These are phyloP conservation scores for Rhinocladiella mackenziei DNA, from an alignment of 2,329 filamentous ascomycete genomes.

Conservation along the genomic window DNA sequence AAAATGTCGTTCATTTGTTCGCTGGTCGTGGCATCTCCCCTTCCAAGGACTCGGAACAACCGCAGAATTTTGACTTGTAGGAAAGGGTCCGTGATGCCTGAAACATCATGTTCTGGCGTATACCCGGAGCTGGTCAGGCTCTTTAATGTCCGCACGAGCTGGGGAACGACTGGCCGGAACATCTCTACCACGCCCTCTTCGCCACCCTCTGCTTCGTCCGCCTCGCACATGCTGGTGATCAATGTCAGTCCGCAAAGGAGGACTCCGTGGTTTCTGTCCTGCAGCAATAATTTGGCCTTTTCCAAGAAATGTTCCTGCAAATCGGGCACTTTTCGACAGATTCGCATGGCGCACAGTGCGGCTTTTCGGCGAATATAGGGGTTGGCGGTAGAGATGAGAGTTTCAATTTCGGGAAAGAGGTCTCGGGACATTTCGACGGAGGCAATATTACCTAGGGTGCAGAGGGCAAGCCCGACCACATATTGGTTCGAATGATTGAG, in stretches of 20 bases:
- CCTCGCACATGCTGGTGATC: constrained; percentile 87
- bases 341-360: constrained; percentile 96
- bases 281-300: constrained; percentile 80
- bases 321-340: constrained; percentile 96
- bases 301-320: constrained; percentile 96
- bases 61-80: constrained; percentile 93
- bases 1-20: constrained; percentile 99
- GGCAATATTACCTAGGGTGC: constrained; percentile 94
- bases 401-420: constrained; percentile 93
- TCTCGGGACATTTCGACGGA: constrained; percentile 98
- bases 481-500: constrained; percentile 97
- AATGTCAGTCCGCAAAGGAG: constrained; percentile 87
- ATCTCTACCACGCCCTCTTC: constrained; percentile 85
- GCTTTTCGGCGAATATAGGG: constrained; percentile 98
- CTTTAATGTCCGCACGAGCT: constrained; percentile 85
- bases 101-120: constrained; percentile 95
- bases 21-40: constrained; percentile 80
- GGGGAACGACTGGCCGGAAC: constrained; percentile 80
- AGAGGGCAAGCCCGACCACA: constrained; percentile 91
- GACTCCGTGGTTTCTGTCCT: constrained; percentile 94
- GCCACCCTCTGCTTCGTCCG: constrained; percentile 80
- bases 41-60: constrained; percentile 76
- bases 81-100: constrained; percentile 96
- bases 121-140: constrained; percentile 91
- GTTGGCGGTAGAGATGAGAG: constrained; percentile 83